Evolutionary conservation across 2,329 filamentous ascomycete genomes (phyloP).

Genomic region (Emmonsiellopsis sp.): DNA sequence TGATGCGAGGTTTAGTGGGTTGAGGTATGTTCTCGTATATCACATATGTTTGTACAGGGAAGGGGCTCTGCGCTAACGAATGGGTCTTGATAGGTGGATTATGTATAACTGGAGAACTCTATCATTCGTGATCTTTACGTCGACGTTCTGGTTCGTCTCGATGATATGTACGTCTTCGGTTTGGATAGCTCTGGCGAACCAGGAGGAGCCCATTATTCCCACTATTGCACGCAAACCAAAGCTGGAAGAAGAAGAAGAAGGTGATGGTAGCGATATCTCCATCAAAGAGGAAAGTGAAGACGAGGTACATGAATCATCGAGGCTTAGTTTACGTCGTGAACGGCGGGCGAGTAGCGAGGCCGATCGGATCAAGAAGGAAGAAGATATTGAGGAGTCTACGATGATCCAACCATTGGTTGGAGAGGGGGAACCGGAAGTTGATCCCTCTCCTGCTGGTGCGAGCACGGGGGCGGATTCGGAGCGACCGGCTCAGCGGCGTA

Average conservation of each 20-base stretch:
- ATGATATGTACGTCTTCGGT: conserved; percentile 55
- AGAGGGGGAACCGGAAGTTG: conserved; percentile 12
- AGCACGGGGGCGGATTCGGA: conserved; percentile 3
- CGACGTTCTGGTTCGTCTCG: conserved; percentile 67
- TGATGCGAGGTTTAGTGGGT: conserved; percentile 62
- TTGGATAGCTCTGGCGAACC: conserved; percentile 49
- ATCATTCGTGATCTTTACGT: conserved; percentile 59
- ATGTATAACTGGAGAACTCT: conserved; percentile 77
- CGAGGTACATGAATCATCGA: background rate
- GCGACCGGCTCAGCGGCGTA: conserved; percentile 4
- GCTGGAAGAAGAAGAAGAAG: conserved; percentile 10
- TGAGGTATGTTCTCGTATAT: conserved; percentile 40
- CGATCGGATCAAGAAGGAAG: conserved; percentile 17
- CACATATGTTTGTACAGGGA: background rate
- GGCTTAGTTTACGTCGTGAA: background rate
- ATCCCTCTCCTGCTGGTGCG: background rate
- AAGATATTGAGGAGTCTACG: conserved; percentile 17
- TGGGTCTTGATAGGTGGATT: conserved; percentile 47
- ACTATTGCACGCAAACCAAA: conserved; percentile 7
- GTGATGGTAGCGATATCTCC: conserved; percentile 6
- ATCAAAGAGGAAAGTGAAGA: conserved; percentile 17
- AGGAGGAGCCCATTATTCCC: background rate
- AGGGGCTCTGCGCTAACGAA: background rate
- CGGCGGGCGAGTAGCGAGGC: conserved; percentile 9
- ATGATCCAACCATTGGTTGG: conserved; percentile 13